phyloP scores from a whole-genome alignment of 164 flowering plant species.

The Vitis labrusca region DNA sequence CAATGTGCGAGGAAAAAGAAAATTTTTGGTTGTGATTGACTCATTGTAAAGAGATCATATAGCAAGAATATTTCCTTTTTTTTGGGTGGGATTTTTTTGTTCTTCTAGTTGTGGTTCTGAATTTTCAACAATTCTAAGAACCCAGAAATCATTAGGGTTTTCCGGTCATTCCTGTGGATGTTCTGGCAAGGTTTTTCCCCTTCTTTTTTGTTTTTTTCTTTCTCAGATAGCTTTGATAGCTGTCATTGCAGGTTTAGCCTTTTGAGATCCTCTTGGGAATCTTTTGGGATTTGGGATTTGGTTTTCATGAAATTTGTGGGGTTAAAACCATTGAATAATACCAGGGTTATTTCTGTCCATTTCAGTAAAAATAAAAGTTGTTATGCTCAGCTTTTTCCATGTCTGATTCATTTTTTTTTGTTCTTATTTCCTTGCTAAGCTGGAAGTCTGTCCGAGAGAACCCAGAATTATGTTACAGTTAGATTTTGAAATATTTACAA shows the following conservation, averaged over 20 bases:
- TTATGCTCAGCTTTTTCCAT: conserved; percentile 4
- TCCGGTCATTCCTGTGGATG: conserved; percentile 7
- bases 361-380: conserved; percentile 11
- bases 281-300: conserved; percentile 22
- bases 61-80: too few relatives aligned
- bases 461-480: background rate
- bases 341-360: conserved; percentile 11
- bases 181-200: conserved; percentile 8
- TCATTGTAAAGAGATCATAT: too few relatives aligned
- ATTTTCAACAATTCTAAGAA: background rate
- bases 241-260: conserved; percentile 6
- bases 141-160: background rate
- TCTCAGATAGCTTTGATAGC: background rate
- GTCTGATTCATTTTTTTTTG: too few relatives aligned
- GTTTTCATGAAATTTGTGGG: conserved; percentile 3
- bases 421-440: conserved; percentile 1
- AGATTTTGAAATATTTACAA: too few relatives aligned
- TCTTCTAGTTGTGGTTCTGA: too few relatives aligned
- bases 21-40: background rate
- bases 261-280: conserved; percentile 19
- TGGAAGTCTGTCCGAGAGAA: background rate
- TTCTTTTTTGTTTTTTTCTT: too few relatives aligned
- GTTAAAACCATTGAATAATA: background rate
- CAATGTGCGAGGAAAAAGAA: background rate
- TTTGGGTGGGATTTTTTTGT: too few relatives aligned